Evolutionary conservation across 2,329 filamentous ascomycete genomes (phyloP).

Genomic region (Xylariaceae sp.): DNA sequence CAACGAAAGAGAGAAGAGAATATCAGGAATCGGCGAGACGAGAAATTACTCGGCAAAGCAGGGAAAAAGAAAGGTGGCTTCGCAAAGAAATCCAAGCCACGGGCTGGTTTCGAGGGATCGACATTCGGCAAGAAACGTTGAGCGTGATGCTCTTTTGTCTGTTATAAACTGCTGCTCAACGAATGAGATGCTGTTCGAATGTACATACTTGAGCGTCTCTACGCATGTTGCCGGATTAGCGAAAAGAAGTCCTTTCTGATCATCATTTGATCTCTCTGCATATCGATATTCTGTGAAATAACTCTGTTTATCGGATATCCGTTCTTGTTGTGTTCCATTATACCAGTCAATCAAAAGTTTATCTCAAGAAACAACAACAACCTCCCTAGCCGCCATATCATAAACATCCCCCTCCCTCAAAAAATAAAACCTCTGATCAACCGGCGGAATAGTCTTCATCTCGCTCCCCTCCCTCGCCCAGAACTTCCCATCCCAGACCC

Average conservation of each 20-base stretch:
- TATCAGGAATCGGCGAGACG: constrained; percentile 68
- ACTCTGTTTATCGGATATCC: no score
- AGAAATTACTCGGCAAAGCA: constrained; percentile 59
- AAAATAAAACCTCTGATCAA: constrained; percentile 26
- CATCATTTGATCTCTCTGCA: neutral
- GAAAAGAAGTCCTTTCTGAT: neutral
- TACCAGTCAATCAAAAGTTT: neutral
- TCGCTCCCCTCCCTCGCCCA: constrained; percentile 31
- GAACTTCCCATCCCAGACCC: constrained; percentile 30
- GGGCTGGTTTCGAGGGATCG: constrained; percentile 64
- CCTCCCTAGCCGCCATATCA: constrained; percentile 25
- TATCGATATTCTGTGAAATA: neutral
- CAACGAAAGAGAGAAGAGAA: constrained; percentile 82
- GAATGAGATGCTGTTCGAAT: neutral
- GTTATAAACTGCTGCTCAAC: no score
- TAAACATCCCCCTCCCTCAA: constrained; percentile 28
- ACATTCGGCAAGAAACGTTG: constrained; percentile 51
- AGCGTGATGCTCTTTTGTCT: neutral
- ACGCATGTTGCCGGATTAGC: neutral
- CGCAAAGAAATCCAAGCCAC: constrained; percentile 41
- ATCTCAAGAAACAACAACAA: constrained; percentile 13
- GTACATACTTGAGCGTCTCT: neutral
- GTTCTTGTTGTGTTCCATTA: neutral
- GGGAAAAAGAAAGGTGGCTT: constrained; percentile 50
- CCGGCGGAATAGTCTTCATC: constrained; percentile 25